Evolutionary conservation across 805 yeast species (phyloP).

Genomic region (Wickerhamiella cacticola): DNA sequence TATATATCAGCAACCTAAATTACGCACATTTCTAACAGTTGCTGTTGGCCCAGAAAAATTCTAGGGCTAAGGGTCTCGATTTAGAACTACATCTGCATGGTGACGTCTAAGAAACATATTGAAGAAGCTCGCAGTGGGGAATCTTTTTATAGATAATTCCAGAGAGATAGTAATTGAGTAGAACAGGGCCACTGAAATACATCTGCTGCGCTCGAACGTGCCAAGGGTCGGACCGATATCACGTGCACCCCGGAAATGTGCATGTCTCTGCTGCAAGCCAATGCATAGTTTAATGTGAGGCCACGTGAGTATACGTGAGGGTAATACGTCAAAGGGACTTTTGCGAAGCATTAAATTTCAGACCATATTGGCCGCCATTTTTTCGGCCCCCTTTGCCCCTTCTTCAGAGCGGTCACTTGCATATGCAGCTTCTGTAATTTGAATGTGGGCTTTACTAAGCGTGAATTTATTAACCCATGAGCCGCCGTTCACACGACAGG

Average conservation of each 20-base stretch:
- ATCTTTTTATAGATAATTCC: neutral
- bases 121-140: neutral
- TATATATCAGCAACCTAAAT: no score
- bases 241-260: constrained; percentile 2
- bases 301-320: neutral
- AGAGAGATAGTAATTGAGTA: neutral
- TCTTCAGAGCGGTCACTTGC: no score
- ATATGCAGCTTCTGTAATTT: constrained; percentile 3
- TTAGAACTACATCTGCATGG: neutral
- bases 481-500: neutral
- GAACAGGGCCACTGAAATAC: neutral
- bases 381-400: no score
- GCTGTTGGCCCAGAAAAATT: no score
- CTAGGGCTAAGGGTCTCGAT: neutral
- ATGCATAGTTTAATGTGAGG: neutral
- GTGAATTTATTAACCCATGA: constrained; percentile 1
- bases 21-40: no score
- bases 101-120: neutral
- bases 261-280: constrained; percentile 1
- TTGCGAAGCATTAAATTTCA: neutral
- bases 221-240: constrained; percentile 1
- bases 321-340: neutral
- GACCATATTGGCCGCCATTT: neutral
- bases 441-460: constrained; percentile 1
- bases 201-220: no score